A percentile compares a stretch with the other conserved stretches of the same genome.
phyloP scores from a whole-genome alignment of 192 early-diverging fungal genomes.

The Umbelopsis vinacea region DNA sequence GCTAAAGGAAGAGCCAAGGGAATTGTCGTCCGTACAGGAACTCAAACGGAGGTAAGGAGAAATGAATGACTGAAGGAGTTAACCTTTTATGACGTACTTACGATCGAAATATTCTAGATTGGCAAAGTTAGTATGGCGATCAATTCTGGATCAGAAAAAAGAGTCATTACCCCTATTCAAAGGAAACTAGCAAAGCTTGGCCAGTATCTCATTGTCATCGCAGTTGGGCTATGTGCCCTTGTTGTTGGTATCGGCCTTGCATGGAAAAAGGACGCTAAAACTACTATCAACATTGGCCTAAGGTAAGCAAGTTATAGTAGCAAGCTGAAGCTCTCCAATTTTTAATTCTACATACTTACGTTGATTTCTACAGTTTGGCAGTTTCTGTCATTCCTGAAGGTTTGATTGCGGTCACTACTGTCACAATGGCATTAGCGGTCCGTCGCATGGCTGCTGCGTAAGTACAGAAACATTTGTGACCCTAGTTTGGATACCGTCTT shows the following conservation, averaged over 20 bases:
- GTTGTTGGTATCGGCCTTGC: slow-evolving; percentile 85
- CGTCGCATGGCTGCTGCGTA: slow-evolving; percentile 79
- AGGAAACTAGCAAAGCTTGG: slow-evolving; percentile 81
- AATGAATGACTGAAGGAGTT: no score
- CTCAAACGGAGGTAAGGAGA: slow-evolving; percentile 66
- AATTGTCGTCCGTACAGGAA: slow-evolving; percentile 89
- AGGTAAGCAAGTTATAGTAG: slow-evolving; percentile 44
- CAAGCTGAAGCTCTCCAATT: not conserved
- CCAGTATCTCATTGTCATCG: slow-evolving; percentile 80
- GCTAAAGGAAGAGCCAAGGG: slow-evolving; percentile 90
- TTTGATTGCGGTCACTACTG: slow-evolving; percentile 95
- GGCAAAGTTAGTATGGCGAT: slow-evolving; percentile 94
- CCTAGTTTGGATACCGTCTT: not conserved
- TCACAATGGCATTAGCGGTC: slow-evolving; percentile 98
- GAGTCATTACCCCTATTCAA: slow-evolving; percentile 69
- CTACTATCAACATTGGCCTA: slow-evolving; percentile 85
- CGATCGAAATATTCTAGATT: slow-evolving; percentile 51
- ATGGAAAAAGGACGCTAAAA: slow-evolving; percentile 66
- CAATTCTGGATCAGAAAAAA: slow-evolving; percentile 54
- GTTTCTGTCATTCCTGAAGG: slow-evolving; percentile 99
- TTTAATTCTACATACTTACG: not conserved
- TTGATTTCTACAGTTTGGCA: slow-evolving; percentile 57
- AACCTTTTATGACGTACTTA: no score
- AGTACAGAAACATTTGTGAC: not conserved
- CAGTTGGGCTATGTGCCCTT: slow-evolving; percentile 78